Evolutionary conservation across 495 filamentous ascomycete species (phyloP).

Genomic region (Annulohypoxylon moriforme): DNA sequence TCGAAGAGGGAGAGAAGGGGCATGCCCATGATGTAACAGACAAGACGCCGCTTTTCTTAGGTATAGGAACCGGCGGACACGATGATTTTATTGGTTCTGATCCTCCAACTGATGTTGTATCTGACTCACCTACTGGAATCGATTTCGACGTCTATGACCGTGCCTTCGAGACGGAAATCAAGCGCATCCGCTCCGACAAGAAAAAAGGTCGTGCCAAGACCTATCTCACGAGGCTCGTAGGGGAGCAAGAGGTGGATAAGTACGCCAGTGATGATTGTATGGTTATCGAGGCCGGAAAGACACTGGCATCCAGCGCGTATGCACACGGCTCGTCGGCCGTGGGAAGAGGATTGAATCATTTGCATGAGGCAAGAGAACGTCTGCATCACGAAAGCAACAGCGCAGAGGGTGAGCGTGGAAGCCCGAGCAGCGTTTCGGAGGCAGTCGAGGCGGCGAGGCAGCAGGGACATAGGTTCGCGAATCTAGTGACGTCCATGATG

Average conservation of each 20-base stretch:
- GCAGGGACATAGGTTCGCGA: conserved; percentile 41
- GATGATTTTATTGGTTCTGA: conserved; percentile 50
- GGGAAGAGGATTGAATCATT: conserved; percentile 16
- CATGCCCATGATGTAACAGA: conserved; percentile 74
- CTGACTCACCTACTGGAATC: conserved; percentile 82
- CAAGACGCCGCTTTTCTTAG: conserved; percentile 73
- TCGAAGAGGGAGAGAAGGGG: conserved; percentile 56
- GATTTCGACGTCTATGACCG: conserved; percentile 89
- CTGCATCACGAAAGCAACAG: conserved; percentile 7
- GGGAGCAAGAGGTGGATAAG: conserved; percentile 44
- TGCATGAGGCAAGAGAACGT: conserved; percentile 18
- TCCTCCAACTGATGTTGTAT: conserved; percentile 64
- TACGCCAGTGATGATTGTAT: conserved; percentile 45
- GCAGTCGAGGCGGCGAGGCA: conserved; percentile 36
- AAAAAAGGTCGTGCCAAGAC: conserved; percentile 44
- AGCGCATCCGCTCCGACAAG: conserved; percentile 67
- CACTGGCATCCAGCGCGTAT: conserved; percentile 20
- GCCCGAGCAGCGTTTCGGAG: conserved; percentile 11
- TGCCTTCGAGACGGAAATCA: conserved; percentile 84
- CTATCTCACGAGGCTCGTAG: conserved; percentile 45
- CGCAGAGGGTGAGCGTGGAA: conserved; percentile 5
- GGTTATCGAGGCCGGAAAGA: conserved; percentile 44
- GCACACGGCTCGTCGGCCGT: conserved; percentile 20
- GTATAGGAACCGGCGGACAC: conserved; percentile 72
- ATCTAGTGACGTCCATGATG: conserved; percentile 36